These are phyloP conservation scores for Syncephalis plumigaleata DNA, from an alignment of 371 early-diverging fungal genomes.

Conservation along the genomic window DNA sequence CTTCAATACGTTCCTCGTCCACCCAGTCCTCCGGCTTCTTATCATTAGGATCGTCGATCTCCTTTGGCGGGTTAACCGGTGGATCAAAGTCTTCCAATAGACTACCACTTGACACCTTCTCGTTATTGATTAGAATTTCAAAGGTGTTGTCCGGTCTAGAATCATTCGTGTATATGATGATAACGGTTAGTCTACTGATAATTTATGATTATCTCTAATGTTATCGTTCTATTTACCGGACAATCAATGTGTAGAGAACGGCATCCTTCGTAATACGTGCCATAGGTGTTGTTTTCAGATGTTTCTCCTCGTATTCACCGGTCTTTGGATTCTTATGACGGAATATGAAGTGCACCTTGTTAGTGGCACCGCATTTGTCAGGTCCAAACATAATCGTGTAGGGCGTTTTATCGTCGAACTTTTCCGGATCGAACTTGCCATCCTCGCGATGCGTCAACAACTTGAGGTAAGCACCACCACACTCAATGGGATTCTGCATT, in stretches of 20 bases:
- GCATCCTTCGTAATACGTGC: slow-evolving; percentile 48
- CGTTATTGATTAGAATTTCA: slow-evolving; percentile 66
- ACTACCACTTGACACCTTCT: slow-evolving; percentile 45
- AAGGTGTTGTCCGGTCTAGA: slow-evolving; percentile 83
- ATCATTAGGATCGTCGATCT: slow-evolving; percentile 81
- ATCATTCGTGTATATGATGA: too few relatives aligned
- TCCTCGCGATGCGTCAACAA: slow-evolving; percentile 24
- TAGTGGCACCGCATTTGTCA: slow-evolving; percentile 85
- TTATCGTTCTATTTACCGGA: slow-evolving; percentile 25
- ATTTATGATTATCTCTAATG: neutral
- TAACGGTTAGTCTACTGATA: neutral
- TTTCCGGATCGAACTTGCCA: slow-evolving; percentile 22
- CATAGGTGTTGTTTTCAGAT: slow-evolving; percentile 28
- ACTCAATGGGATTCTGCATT: slow-evolving; percentile 82
- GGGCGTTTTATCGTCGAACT: slow-evolving; percentile 24
- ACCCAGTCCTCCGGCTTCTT: slow-evolving; percentile 92
- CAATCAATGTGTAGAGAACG: slow-evolving; percentile 80
- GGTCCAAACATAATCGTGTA: slow-evolving; percentile 89
- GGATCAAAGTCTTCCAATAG: slow-evolving; percentile 71
- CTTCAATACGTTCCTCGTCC: slow-evolving; percentile 72
- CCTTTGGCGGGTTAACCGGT: slow-evolving; percentile 71
- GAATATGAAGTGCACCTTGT: slow-evolving; percentile 94
- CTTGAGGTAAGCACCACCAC: slow-evolving; percentile 96
- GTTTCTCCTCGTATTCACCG: slow-evolving; percentile 47
- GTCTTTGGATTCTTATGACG: slow-evolving; percentile 81